Evolutionary conservation across 2,329 filamentous ascomycete species (phyloP), one percentile per base, ranked within the genome.

Genomic region (Beauveria brongniartii): DNA sequence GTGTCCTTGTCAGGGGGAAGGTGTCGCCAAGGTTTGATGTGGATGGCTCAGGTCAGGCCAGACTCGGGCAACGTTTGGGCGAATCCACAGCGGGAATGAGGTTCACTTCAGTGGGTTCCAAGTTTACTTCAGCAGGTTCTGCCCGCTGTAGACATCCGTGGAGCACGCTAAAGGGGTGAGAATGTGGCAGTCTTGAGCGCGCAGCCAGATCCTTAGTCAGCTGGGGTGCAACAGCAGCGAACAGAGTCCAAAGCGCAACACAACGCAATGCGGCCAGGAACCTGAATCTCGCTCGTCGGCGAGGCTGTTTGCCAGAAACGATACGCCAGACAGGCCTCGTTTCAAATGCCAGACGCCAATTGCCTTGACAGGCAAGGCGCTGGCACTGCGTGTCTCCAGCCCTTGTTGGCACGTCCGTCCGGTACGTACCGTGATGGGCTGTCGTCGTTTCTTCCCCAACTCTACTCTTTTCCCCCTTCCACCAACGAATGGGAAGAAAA

Each of bases 401-500:
- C 34, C 34, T 37, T 37, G 14, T 16, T 37, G 34, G 34, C 34
- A 37, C 20, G 53, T 46, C 18, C 37, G 22, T 26, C 34, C 53
- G 41, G 41, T 37, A 56, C 54, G 54, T 40, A 56, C 54, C n/a
- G 54, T 47, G 28, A 47, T 37, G 41, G 48, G 26, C 47, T 50
- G 46, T 30, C 48, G 28, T 22, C 26, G 26, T 28, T 37, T 22
- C 30, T 22, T 48, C 28, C 51, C 50, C 34, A 48, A 54, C 58
- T 59, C 47, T 48, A 30, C 46, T 46, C 48, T 47, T 43, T 37
- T 40, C 58, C 50, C 58, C 43, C 58, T 40, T 54, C 58, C 40
- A 46, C 58, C 58, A 53, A 22, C 43, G 57, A 54, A 61, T 55
- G 51, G 58, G 56, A 59, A 14, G 30, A 63, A 34, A 44, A 37